A percentile compares a stretch with the other conserved stretches of the same genome.
Conservation (phyloP, 345 rosid genomes). For the Salix arbutifolia region DNA sequence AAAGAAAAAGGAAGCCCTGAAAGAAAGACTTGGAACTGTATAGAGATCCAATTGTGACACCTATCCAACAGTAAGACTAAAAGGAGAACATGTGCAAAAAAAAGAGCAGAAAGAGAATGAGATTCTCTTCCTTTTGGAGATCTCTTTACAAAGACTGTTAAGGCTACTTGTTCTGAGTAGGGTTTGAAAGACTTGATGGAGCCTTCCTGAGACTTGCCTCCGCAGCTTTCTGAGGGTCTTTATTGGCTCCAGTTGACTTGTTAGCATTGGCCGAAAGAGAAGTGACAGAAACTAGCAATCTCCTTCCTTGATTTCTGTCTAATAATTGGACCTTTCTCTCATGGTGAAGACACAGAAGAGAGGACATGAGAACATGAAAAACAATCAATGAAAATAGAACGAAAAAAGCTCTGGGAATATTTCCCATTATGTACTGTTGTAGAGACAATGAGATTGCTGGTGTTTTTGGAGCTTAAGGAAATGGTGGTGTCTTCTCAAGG, state of each 20-base stretch:
- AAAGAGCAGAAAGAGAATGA: background rate
- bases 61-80: background rate
- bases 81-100: slow-evolving; percentile 4
- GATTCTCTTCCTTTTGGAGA: slow-evolving; percentile 7
- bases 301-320: slow-evolving; percentile 30
- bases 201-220: slow-evolving; percentile 43
- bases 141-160: slow-evolving; percentile 5
- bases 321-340: slow-evolving; percentile 16
- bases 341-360: slow-evolving; percentile 16
- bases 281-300: slow-evolving; percentile 32
- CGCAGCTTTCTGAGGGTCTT: slow-evolving; percentile 30
- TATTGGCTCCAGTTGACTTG: slow-evolving; percentile 20
- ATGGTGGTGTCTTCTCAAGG: slow-evolving; percentile 1
- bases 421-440: slow-evolving; percentile 15
- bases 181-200: slow-evolving; percentile 49
- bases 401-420: slow-evolving; percentile 14
- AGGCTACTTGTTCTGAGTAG: slow-evolving; percentile 45
- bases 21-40: background rate
- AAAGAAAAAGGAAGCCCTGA: background rate
- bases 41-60: slow-evolving; percentile 7
- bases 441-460: slow-evolving; percentile 4
- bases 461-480: background rate
- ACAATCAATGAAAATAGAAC: slow-evolving; percentile 23
- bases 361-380: slow-evolving; percentile 20
- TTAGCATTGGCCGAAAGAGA: slow-evolving; percentile 16